phyloP scores from a whole-genome alignment of 768 basidiomycete genomes.

The Boletus edulis region DNA sequence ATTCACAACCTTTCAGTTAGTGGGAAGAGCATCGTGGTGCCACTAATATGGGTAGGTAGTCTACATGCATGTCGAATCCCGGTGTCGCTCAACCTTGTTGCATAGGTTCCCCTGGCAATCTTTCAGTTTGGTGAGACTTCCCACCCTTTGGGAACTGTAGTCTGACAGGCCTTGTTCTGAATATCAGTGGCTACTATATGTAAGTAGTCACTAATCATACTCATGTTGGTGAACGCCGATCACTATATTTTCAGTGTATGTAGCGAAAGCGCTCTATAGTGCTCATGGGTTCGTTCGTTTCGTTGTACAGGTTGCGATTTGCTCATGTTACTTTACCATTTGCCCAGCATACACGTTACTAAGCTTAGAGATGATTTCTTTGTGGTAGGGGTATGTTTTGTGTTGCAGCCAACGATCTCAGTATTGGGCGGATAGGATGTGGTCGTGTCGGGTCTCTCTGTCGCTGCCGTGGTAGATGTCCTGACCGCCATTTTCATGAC shows the following conservation, averaged over 20 bases:
- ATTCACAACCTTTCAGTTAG: background rate
- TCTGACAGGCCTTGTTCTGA: background rate
- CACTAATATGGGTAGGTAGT: constrained; percentile 5
- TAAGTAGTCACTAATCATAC: background rate
- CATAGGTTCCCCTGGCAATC: background rate
- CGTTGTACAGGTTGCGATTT: background rate
- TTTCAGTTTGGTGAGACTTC: constrained; percentile 9
- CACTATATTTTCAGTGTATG: background rate
- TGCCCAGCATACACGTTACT: too few species aligned
- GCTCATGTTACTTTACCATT: too few species aligned
- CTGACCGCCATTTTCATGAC: constrained; percentile 10
- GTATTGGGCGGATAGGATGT: background rate
- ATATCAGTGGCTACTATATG: background rate
- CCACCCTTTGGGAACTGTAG: too few species aligned
- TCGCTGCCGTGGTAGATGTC: constrained; percentile 7
- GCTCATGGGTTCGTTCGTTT: constrained; percentile 5
- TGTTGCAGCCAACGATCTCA: background rate
- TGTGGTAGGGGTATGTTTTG: background rate
- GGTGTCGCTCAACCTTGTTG: background rate
- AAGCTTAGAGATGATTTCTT: background rate
- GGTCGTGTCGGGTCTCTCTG: background rate
- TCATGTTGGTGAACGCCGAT: background rate
- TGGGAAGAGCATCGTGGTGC: background rate
- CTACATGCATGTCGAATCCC: background rate
- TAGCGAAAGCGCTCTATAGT: background rate